Evolutionary conservation across 1,139 yeast genomes (phyloP), one percentile per base, ranked within the genome.

Genomic region (Tardiomyces blankii): DNA sequence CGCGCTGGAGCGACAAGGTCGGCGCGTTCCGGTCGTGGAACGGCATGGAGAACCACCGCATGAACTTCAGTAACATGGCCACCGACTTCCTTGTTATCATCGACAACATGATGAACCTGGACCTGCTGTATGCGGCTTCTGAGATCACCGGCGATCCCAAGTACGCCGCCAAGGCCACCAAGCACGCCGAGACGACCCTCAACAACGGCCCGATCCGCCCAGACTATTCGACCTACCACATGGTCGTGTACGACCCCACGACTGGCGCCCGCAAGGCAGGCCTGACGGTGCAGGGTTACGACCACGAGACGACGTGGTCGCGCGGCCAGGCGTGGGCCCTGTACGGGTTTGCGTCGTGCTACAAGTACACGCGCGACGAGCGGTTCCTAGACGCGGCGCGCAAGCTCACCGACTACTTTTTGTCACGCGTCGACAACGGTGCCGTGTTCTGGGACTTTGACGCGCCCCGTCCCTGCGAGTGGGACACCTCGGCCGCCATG

Each of bases 61-160:
- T 57, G 43, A 18, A 46, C 9, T 58, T 49, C 42, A 45, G 49
- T 3, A 53, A 54, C 42, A 47, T 47, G 2, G 51, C 49, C 3
- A 49, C 47, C 27, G 63, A 61, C 41, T 61, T 50, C 42, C 44
- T 62, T 42, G 65, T 62, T 14, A 62, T 62, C 38, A 60, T 62
- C 30, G 66, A 62, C 46, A 62, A 62, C 48, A 60, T 62, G 66
- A 59, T 63, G 54, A 62, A 62, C 44, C 52, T 62, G 43, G 57
- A 55, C 41, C 48, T 62, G 51, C 54, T 62, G 18, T 62, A 60
- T 48, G 56, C 53, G 40, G 64, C 59, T 13, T 54, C 66, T 1
- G 42, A 48, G 23, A 47, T 52, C 27, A 58, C 64, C 2, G 64
- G 66, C 25, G 62, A 62, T 44, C 44, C 51, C 18, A 46, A 49